phyloP scores from a whole-genome alignment of 495 filamentous ascomycete genomes.

The Xylaria castorea region DNA sequence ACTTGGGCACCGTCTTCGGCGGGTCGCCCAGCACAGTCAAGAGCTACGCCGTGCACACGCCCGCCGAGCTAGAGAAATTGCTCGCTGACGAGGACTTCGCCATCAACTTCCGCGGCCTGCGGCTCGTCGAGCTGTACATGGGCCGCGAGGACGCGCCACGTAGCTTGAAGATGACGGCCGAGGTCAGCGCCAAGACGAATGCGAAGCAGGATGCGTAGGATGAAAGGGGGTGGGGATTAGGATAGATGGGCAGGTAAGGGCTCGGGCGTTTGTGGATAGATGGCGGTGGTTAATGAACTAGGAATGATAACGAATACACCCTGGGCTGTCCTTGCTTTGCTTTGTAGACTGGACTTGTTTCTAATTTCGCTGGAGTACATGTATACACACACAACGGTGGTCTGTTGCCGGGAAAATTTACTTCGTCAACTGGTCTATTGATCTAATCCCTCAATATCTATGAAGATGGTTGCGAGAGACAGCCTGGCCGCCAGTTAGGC shows the following conservation, averaged over 20 bases:
- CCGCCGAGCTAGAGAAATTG: constrained; percentile 70
- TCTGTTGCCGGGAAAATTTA: background rate
- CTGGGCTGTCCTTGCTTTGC: background rate
- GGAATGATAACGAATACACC: background rate
- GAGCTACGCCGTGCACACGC: constrained; percentile 74
- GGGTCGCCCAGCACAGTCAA: constrained; percentile 60
- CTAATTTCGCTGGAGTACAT: background rate
- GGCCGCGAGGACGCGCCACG: constrained; percentile 79
- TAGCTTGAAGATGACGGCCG: constrained; percentile 73
- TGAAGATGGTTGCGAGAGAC: background rate
- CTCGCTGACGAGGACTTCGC: constrained; percentile 73
- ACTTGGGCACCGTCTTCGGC: constrained; percentile 73
- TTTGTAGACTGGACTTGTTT: background rate
- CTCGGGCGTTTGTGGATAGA: background rate
- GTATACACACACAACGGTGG: background rate
- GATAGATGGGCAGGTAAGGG: background rate
- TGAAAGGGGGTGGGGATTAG: background rate
- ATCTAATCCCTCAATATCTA: background rate
- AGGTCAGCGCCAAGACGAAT: constrained; percentile 67
- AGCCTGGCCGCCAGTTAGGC: background rate
- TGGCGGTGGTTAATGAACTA: background rate
- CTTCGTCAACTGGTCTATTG: background rate
- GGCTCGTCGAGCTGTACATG: constrained; percentile 91
- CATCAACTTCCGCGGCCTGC: constrained; percentile 44
- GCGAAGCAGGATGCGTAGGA: constrained; percentile 29